Evolutionary conservation across 306 rosid genomes (phyloP).

Genomic region (Ammopiptanthus mongolicus): DNA sequence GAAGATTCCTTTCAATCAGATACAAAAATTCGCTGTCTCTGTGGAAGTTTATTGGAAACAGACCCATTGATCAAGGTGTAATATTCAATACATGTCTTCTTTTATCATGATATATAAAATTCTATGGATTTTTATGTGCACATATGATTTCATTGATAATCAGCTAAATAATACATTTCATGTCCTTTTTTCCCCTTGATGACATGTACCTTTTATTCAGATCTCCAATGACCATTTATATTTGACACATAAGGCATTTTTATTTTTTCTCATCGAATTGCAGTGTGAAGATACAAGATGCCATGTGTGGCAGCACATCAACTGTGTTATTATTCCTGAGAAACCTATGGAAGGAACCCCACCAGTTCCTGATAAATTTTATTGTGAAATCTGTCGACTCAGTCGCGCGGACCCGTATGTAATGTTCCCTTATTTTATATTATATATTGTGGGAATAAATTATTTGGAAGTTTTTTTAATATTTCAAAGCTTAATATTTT

Average conservation of each 20-base stretch:
- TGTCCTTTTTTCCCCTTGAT: background rate
- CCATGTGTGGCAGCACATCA: slow-evolving; percentile 79
- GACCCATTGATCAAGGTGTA: slow-evolving; percentile 79
- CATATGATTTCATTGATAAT: background rate
- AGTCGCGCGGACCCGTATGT: slow-evolving; percentile 97
- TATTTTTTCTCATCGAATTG: slow-evolving; percentile 17
- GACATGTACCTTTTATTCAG: background rate
- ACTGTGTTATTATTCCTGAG: slow-evolving; percentile 82
- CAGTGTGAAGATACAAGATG: slow-evolving; percentile 93
- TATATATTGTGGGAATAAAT: background rate
- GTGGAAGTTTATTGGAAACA: slow-evolving; percentile 69
- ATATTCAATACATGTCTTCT: slow-evolving; percentile 7
- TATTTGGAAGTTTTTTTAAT: background rate
- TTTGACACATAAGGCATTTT: background rate
- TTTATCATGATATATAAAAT: background rate
- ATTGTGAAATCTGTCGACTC: slow-evolving; percentile 87
- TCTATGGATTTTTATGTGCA: background rate
- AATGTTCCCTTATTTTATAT: slow-evolving; percentile 21
- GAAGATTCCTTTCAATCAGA: slow-evolving; percentile 60
- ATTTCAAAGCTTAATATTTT: background rate
- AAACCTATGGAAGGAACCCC: slow-evolving; percentile 65
- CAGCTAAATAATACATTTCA: background rate
- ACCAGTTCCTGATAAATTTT: slow-evolving; percentile 63
- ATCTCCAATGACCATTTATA: background rate
- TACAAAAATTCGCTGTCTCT: slow-evolving; percentile 75